Evolutionary conservation across 2,329 filamentous ascomycete genomes (phyloP).

Genomic region (Claviceps humidiphila): DNA sequence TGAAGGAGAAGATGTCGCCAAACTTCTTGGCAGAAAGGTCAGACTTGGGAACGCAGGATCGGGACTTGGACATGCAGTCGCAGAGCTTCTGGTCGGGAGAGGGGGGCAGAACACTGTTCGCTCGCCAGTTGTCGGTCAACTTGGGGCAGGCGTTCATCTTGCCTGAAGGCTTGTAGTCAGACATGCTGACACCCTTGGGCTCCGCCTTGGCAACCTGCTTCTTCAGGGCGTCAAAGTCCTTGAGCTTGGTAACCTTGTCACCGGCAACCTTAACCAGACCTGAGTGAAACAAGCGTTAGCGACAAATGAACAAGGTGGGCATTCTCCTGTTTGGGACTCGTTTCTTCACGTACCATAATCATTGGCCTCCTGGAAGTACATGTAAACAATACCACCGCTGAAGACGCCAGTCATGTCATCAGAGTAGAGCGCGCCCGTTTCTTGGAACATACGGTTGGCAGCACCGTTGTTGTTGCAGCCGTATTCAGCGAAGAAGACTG

Average conservation of each 20-base stretch:
- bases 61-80: slow-evolving; percentile 66
- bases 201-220: slow-evolving; percentile 54
- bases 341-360: slow-evolving; percentile 52
- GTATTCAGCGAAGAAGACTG: slow-evolving; percentile 97
- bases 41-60: slow-evolving; percentile 55
- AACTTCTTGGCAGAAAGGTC: slow-evolving; percentile 45
- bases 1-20: slow-evolving; percentile 56
- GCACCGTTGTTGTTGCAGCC: slow-evolving; percentile 67
- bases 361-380: slow-evolving; percentile 90
- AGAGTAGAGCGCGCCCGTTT: slow-evolving; percentile 71
- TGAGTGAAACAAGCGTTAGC: slow-evolving; percentile 13
- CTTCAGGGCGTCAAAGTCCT: slow-evolving; percentile 63
- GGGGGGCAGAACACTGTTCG: slow-evolving; percentile 58
- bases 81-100: slow-evolving; percentile 68
- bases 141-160: slow-evolving; percentile 59
- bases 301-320: neutral
- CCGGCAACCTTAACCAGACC: slow-evolving; percentile 52
- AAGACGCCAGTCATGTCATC: slow-evolving; percentile 72
- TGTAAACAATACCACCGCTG: slow-evolving; percentile 96
- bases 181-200: slow-evolving; percentile 52
- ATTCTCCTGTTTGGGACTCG: neutral
- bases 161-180: slow-evolving; percentile 62
- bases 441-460: slow-evolving; percentile 65
- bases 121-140: slow-evolving; percentile 50
- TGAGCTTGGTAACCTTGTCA: slow-evolving; percentile 48